Percentiles rank a stretch among this genome's conserved stretches.
phyloP scores from a whole-genome alignment of 345 rosid species.

The Arabidopsis suecica region DNA sequence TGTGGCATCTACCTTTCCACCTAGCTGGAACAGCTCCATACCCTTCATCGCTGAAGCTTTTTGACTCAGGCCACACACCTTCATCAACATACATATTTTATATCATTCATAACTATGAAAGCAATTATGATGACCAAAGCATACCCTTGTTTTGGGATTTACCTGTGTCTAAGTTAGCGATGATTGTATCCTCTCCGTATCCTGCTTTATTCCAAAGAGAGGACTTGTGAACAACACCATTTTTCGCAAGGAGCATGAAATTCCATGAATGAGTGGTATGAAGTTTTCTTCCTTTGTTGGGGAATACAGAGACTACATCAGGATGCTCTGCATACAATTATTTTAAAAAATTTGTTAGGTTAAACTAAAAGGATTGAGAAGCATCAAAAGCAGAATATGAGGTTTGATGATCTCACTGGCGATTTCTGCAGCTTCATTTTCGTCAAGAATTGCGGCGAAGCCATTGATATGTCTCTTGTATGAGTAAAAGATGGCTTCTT shows the following conservation, averaged over 20 bases:
- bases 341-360: not conserved
- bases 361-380: not conserved
- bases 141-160: not conserved
- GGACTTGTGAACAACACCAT: conserved; percentile 43
- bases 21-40: conserved; percentile 57
- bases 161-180: conserved; percentile 72
- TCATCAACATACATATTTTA: conserved; percentile 9
- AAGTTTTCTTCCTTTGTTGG: conserved; percentile 52
- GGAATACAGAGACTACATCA: conserved; percentile 61
- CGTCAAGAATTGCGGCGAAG: conserved; percentile 65
- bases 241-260: conserved; percentile 59
- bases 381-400: not conserved
- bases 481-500: conserved; percentile 66
- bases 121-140: not conserved
- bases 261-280: conserved; percentile 77
- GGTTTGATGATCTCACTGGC: conserved; percentile 50
- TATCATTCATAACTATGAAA: not conserved
- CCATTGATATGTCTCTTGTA: conserved; percentile 66
- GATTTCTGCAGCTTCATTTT: conserved; percentile 59
- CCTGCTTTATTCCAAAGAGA: conserved; percentile 58
- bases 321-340: conserved; percentile 56
- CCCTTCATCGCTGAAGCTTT: conserved; percentile 66
- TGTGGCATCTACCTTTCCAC: conserved; percentile 62
- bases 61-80: conserved; percentile 76
- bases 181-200: conserved; percentile 61